Evolutionary conservation across 2,329 filamentous ascomycete species (phyloP).

Genomic region (Nigrospora sphaerica): DNA sequence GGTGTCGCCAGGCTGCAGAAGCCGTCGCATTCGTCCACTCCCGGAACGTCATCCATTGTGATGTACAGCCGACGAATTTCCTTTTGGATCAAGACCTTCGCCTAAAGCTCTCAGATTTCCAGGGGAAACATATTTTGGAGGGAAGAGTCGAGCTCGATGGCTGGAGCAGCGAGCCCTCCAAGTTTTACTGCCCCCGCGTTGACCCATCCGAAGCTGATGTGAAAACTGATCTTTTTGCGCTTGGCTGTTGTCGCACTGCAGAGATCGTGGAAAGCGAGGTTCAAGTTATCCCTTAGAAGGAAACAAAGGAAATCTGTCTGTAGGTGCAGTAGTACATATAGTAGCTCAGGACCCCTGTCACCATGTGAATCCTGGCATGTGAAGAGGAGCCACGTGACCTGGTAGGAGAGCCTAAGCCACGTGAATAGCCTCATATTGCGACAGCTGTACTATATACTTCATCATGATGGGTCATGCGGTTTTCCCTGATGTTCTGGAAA

Average conservation of each 20-base stretch:
- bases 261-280: too few relatives aligned
- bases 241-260: too few relatives aligned
- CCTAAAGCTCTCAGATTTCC: not conserved
- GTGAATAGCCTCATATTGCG: too few relatives aligned
- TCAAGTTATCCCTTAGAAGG: too few relatives aligned
- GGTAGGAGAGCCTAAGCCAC: too few relatives aligned
- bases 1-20: not conserved
- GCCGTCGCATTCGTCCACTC: not conserved
- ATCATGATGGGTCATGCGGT: conserved; percentile 1
- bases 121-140: not conserved
- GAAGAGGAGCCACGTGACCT: too few relatives aligned
- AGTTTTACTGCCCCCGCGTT: not conserved
- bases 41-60: not conserved
- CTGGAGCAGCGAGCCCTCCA: not conserved
- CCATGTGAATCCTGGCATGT: too few relatives aligned
- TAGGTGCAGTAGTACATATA: too few relatives aligned
- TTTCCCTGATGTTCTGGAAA: not conserved
- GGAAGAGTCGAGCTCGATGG: not conserved
- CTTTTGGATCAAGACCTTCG: not conserved
- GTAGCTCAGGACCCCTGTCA: too few relatives aligned
- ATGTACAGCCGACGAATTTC: not conserved
- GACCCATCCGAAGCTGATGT: not conserved
- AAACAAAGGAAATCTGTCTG: too few relatives aligned
- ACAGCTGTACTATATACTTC: conserved; percentile 1
- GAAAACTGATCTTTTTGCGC: not conserved